These are phyloP conservation scores for Coniochaeta hoffmannii DNA, from an alignment of 2,329 filamentous ascomycete genomes.

Conservation along the genomic window DNA sequence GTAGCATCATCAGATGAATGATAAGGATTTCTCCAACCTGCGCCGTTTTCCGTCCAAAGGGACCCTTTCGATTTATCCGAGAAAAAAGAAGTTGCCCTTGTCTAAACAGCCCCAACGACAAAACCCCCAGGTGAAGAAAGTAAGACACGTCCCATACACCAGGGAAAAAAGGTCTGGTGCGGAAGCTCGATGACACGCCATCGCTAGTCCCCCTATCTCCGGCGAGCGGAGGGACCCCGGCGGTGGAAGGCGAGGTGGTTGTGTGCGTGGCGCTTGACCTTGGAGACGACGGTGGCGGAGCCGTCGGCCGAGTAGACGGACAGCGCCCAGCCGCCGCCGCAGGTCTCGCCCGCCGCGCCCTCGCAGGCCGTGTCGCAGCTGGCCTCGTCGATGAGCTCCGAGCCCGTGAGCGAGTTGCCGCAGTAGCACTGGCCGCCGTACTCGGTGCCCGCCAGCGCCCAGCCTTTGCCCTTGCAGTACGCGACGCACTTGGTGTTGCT, in stretches of 20 bases:
- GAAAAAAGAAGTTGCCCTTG: background rate
- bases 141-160: background rate
- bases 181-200: background rate
- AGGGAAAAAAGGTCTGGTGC: background rate
- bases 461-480: constrained; percentile 38
- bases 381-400: constrained; percentile 33
- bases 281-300: constrained; percentile 13
- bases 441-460: constrained; percentile 39
- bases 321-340: constrained; percentile 41
- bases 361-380: constrained; percentile 42
- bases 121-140: background rate
- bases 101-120: background rate
- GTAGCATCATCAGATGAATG: background rate
- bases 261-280: constrained; percentile 26
- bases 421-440: constrained; percentile 41
- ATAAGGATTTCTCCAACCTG: background rate
- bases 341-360: constrained; percentile 38
- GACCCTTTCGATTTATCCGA: background rate
- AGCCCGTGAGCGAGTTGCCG: constrained; percentile 30
- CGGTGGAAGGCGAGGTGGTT: constrained; percentile 27
- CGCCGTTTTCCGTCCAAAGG: background rate
- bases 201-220: background rate
- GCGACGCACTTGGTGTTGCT: constrained; percentile 34
- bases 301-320: constrained; percentile 30
- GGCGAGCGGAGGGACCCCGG: constrained; percentile 13